Conservation (phyloP, 2,329 filamentous ascomycete species). For the Aotearoamyces nothofagi region DNA sequence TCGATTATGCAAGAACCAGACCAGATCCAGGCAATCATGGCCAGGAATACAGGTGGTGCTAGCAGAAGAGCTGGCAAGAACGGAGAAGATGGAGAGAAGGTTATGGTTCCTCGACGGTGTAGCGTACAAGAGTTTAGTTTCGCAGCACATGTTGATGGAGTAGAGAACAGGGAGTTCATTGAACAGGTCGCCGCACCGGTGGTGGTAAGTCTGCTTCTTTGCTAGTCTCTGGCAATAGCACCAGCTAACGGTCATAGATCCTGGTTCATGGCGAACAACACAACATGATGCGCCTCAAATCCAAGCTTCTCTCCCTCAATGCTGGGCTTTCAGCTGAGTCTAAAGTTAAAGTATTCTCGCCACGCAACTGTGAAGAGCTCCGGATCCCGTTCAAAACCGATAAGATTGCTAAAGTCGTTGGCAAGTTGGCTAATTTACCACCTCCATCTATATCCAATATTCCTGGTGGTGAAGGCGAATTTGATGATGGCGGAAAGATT, state of each 20-base stretch:
- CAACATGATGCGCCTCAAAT: conserved; percentile 96
- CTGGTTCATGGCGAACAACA: conserved; percentile 94
- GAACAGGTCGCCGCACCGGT: conserved; percentile 86
- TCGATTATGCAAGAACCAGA: conserved; percentile 91
- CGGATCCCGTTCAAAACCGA: conserved; percentile 91
- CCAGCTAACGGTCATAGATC: conserved; percentile 41
- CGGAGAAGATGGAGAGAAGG: conserved; percentile 59
- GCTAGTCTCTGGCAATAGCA: neutral
- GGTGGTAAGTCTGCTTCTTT: conserved; percentile 51
- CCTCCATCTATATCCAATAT: conserved; percentile 26
- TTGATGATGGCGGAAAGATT: conserved; percentile 37
- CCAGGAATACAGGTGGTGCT: conserved; percentile 47
- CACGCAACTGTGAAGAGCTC: conserved; percentile 87
- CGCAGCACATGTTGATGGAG: conserved; percentile 90
- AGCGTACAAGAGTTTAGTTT: conserved; percentile 92
- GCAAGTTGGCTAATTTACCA: conserved; percentile 71
- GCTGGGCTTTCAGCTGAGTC: conserved; percentile 48
- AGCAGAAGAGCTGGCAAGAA: conserved; percentile 43
- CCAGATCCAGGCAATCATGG: conserved; percentile 89
- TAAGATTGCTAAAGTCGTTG: conserved; percentile 91
- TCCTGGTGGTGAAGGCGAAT: conserved; percentile 18
- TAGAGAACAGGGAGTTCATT: conserved; percentile 92
- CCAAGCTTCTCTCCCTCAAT: conserved; percentile 85
- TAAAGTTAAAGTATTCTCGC: conserved; percentile 86
- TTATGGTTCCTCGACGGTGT: conserved; percentile 84